Conservation (phyloP, 805 yeast genomes). For the Nakazawaea sp. region DNA sequence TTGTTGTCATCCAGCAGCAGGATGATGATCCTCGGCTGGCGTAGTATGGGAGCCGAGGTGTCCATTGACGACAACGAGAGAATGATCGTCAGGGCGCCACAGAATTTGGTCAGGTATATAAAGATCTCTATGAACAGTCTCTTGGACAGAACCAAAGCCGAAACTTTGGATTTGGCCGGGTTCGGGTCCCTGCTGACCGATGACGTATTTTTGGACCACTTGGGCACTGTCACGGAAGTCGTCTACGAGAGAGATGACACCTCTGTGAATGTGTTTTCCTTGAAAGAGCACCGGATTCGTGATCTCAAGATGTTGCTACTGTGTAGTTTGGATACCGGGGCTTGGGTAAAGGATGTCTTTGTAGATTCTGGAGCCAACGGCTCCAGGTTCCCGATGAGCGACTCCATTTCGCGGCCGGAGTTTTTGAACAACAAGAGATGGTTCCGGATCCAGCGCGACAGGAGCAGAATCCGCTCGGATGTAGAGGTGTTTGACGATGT, state of each 20-base stretch:
- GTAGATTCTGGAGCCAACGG: background rate
- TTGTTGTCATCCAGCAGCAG: slow-evolving; percentile 25
- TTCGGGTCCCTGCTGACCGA: slow-evolving; percentile 11
- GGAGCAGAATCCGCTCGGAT: background rate
- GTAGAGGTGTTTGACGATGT: slow-evolving; percentile 8
- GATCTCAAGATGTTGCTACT: slow-evolving; percentile 5
- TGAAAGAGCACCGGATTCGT: slow-evolving; percentile 1
- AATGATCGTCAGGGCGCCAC: slow-evolving; percentile 22
- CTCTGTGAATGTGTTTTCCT: slow-evolving; percentile 20
- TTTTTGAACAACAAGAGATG: slow-evolving; percentile 8
- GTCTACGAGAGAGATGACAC: slow-evolving; percentile 22
- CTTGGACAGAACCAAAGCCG: slow-evolving; percentile 19
- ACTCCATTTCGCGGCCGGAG: background rate
- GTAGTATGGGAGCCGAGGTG: slow-evolving; percentile 26
- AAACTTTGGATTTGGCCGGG: slow-evolving; percentile 16
- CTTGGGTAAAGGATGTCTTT: background rate
- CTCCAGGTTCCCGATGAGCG: background rate
- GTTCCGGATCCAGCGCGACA: slow-evolving; percentile 4
- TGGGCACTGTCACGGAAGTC: slow-evolving; percentile 13
- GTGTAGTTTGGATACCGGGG: background rate
- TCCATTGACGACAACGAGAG: slow-evolving; percentile 19
- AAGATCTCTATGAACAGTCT: slow-evolving; percentile 26
- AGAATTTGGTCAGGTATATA: slow-evolving; percentile 22
- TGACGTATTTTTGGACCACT: background rate
- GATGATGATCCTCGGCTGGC: slow-evolving; percentile 25